phyloP scores from a whole-genome alignment of 2,329 filamentous ascomycete species.

The Triangularia setosa region DNA sequence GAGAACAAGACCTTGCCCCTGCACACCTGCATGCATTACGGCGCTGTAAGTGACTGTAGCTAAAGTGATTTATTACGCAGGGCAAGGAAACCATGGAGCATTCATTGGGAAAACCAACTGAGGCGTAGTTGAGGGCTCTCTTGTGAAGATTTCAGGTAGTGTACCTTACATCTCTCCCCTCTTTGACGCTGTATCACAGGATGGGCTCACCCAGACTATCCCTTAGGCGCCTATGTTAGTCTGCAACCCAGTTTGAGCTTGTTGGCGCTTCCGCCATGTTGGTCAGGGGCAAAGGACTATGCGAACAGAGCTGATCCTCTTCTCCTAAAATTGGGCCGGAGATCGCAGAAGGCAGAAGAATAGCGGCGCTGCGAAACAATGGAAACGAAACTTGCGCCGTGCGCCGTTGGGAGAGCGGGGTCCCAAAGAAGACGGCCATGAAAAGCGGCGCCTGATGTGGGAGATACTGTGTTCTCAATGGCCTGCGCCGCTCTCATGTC shows the following conservation, averaged over 20 bases:
- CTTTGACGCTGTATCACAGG: not conserved
- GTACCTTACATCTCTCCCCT: not conserved
- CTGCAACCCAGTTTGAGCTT: conserved; percentile 2
- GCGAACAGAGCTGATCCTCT: conserved; percentile 7
- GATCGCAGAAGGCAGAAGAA: not conserved
- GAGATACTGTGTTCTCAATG: not conserved
- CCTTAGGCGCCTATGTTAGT: not conserved
- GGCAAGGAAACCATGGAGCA: conserved; percentile 1
- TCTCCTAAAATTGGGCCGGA: conserved; percentile 11
- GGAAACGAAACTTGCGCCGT: not conserved
- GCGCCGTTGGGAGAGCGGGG: conserved; percentile 3
- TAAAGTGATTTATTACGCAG: conserved; percentile 9
- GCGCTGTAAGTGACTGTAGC: not conserved
- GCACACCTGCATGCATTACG: conserved; percentile 14
- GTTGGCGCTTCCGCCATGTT: conserved; percentile 11
- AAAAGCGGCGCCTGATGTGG: conserved; percentile 12
- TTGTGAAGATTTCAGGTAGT: not conserved
- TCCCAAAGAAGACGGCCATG: conserved; percentile 5
- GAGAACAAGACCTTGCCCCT: conserved; percentile 8
- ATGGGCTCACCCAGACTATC: not conserved
- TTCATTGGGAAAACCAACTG: conserved; percentile 7
- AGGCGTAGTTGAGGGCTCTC: conserved; percentile 12
- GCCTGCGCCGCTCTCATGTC: conserved; percentile 17
- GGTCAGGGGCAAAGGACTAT: conserved; percentile 11
- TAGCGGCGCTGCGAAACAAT: conserved; percentile 17